Evolutionary conservation across 805 yeast genomes (phyloP).

Genomic region (Cyberlindnera maritima): DNA sequence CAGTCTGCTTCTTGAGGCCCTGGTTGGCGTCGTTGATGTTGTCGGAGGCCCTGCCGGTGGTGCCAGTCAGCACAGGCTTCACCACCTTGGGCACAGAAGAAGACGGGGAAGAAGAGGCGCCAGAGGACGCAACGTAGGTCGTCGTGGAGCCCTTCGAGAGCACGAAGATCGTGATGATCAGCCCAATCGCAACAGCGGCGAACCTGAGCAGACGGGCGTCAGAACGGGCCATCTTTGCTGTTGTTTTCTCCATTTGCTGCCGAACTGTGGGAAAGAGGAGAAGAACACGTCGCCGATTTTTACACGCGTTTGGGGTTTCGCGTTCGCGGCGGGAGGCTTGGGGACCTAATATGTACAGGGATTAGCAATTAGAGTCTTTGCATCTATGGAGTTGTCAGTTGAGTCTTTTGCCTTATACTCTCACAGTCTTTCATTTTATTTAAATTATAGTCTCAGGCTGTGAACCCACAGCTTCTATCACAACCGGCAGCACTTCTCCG

Average conservation of each 20-base stretch:
- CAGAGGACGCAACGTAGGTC: conserved; percentile 19
- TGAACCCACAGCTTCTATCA: not conserved
- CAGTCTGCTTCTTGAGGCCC: conserved; percentile 23
- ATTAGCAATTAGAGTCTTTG: too few species aligned
- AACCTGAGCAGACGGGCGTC: conserved; percentile 29
- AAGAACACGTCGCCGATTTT: not conserved
- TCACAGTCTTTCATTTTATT: too few species aligned
- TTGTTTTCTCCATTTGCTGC: not conserved
- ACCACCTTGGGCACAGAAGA: conserved; percentile 11
- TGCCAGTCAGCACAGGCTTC: conserved; percentile 13
- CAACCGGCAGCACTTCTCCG: conserved; percentile 4
- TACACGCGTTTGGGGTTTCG: not conserved
- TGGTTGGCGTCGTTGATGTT: conserved; percentile 15
- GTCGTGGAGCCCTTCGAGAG: conserved; percentile 29
- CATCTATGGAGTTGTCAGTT: too few species aligned
- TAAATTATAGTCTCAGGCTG: too few species aligned
- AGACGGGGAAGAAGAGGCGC: conserved; percentile 10
- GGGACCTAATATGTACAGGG: too few species aligned
- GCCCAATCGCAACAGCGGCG: conserved; percentile 25
- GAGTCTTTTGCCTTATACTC: too few species aligned
- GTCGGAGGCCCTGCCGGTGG: conserved; percentile 12
- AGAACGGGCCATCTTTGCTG: conserved; percentile 26
- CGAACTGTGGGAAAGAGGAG: not conserved
- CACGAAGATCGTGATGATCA: conserved; percentile 25
- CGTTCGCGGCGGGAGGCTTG: too few species aligned